Base-by-base conservation (phyloP, 2,329 filamentous ascomycete genomes). In the Fusarium falciforme region DNA sequence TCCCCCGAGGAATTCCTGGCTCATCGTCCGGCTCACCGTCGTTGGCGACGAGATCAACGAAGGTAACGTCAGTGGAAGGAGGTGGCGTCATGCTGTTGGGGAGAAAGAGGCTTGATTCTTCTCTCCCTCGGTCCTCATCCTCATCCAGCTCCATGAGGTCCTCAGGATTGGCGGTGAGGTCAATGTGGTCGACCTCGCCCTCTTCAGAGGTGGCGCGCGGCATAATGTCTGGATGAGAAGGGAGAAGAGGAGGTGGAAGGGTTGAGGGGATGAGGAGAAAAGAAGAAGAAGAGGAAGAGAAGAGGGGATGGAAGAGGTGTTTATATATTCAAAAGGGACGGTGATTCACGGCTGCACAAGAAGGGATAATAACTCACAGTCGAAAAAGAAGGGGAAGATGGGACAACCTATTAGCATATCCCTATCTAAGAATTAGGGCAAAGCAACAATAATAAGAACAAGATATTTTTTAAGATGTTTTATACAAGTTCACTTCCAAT, bases 151-250 rank as follows among this genome's bases (percentile, higher is more conserved):
- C 47, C 60, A 72, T 66, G 25, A 27, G 47, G 8, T 62, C 63
- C 8, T 27, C 25, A 1, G 9, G 29, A 5, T 74, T 27, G 0
- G 44, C n/a, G 2, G 42, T 71, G 8, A 75, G 47, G 17, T 74
- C 68, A 1, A 76, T 47, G 2, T 36, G 5, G 4, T 74, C 73
- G 2, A 25, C 25, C 14, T 64, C 55, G 20, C 38, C 57, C 5
- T 29, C 66, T 5, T 38, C 52, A 1, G 49, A 11, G 29, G 38
- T 66, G 9, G 12, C n/a, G n/a, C 71, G 61, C 33, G 73, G 59
- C 73, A 75, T 75, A 27, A 47, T 55, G 36, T 12, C 17, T 44
- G 7, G 5, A 40, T 11, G 17, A 42, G 40, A 22, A 42, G 40
- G 40, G 11, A 7, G n/a, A 42, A 12, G 40, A 22, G 20, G n/a